phyloP scores from a whole-genome alignment of 148 eudicot species.

The Rhododendron simsii region DNA sequence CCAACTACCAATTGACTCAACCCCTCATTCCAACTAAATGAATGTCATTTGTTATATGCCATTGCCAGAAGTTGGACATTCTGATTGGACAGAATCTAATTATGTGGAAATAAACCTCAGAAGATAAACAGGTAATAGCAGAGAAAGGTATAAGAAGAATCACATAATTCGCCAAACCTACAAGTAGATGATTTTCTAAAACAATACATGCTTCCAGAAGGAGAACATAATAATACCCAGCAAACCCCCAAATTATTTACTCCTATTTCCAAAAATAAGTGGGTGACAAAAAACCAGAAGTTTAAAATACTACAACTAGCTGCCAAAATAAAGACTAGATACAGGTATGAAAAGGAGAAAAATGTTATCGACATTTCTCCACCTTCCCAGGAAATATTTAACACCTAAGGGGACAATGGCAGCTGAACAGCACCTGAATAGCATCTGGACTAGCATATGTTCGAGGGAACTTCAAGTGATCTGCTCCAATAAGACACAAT shows the following conservation, averaged over 20 bases:
- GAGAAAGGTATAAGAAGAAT: background rate
- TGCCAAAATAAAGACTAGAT: background rate
- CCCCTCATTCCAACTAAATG: background rate
- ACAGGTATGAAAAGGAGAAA: background rate
- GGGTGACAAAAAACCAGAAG: background rate
- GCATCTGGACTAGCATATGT: conserved; percentile 85
- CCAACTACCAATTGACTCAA: background rate
- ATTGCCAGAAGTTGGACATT: background rate
- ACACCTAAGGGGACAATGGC: background rate
- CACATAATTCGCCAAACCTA: too few species aligned
- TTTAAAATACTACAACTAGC: background rate
- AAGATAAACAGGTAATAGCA: background rate
- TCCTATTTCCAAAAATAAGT: background rate
- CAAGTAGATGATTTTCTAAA: too few species aligned
- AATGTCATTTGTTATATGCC: background rate
- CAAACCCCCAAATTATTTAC: background rate
- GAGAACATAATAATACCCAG: background rate
- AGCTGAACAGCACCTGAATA: conserved; percentile 55
- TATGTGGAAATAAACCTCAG: background rate
- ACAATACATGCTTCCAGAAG: too few species aligned
- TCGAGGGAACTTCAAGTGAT: conserved; percentile 79
- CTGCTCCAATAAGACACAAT: conserved; percentile 87
- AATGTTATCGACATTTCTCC: background rate
- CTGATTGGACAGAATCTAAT: background rate
- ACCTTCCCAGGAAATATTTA: background rate